Percentiles rank a stretch among this genome's conserved stretches.
Evolutionary conservation across 495 filamentous ascomycete genomes (phyloP).

Genomic region (Hypoxylon trugodes): DNA sequence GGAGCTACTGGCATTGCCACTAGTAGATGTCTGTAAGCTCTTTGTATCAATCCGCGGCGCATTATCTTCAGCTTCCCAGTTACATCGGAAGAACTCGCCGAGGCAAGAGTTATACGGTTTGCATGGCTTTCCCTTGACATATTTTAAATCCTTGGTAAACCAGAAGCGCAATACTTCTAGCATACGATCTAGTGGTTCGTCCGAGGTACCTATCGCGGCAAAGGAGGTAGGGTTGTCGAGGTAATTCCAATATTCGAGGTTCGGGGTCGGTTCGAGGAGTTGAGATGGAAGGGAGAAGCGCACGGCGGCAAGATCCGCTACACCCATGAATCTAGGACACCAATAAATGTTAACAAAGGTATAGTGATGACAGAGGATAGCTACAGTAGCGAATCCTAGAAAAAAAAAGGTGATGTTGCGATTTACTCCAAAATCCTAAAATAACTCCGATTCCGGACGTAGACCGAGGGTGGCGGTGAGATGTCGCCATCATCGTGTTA

Average conservation of each 20-base stretch:
- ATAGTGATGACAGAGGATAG: neutral
- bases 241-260: constrained; percentile 99
- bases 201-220: constrained; percentile 92
- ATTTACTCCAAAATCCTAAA: constrained; percentile 12
- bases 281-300: constrained; percentile 96
- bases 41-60: constrained; percentile 58
- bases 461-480: constrained; percentile 36
- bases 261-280: constrained; percentile 92
- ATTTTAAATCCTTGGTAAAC: constrained; percentile 99
- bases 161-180: constrained; percentile 92
- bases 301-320: constrained; percentile 92
- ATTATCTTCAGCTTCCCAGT: constrained; percentile 87
- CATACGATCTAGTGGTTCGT: constrained; percentile 91
- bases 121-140: constrained; percentile 97
- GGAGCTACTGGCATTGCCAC: constrained; percentile 52
- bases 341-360: neutral
- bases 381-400: neutral
- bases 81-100: constrained; percentile 98
- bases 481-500: constrained; percentile 1
- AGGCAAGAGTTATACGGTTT: constrained; percentile 98
- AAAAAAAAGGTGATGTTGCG: neutral
- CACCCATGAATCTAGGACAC: constrained; percentile 82
- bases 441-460: constrained; percentile 29
- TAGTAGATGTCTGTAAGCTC: constrained; percentile 34
- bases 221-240: constrained; percentile 95